Percentiles rank a stretch among this genome's conserved stretches.
These are phyloP conservation scores for Suillus bovinus DNA, from an alignment of 768 basidiomycete species.

Conservation along the genomic window DNA sequence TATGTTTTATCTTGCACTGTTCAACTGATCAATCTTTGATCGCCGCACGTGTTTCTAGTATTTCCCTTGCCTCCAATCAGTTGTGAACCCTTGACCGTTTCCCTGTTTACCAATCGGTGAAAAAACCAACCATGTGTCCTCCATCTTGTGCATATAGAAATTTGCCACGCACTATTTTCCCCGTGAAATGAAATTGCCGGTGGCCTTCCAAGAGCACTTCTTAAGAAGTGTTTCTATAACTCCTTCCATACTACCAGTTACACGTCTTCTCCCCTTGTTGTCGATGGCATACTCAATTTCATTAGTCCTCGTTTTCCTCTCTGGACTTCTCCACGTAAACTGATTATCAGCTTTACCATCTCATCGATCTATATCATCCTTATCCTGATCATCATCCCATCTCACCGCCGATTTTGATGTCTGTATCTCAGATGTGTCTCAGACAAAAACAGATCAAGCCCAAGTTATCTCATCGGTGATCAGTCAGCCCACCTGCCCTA, in stretches of 20 bases:
- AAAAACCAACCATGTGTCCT: background rate
- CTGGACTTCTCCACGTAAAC: conserved; percentile 9
- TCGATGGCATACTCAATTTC: background rate
- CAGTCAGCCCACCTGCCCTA: background rate
- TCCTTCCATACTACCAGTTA: conserved; percentile 2
- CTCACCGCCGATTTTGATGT: conserved; percentile 4
- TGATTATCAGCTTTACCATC: conserved; percentile 9
- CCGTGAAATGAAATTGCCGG: conserved; percentile 3
- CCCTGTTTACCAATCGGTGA: background rate
- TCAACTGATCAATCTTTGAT: conserved; percentile 5
- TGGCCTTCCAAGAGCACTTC: background rate
- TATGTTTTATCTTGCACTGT: conserved; percentile 1
- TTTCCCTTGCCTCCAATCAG: background rate
- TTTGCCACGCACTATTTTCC: conserved; percentile 4
- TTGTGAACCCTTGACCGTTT: background rate
- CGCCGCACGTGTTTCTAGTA: background rate
- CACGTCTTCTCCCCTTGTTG: conserved; percentile 3
- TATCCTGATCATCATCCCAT: conserved; percentile 9
- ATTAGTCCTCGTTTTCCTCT: conserved; percentile 6
- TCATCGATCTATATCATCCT: conserved; percentile 10
- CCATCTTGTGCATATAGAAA: background rate
- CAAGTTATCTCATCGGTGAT: conserved; percentile 7
- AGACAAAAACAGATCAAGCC: conserved; percentile 9
- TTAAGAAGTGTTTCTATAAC: background rate
- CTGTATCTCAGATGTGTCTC: background rate